Conservation (phyloP, 192 early-diverging fungal species). For the Chytriomyces hyalinus region DNA sequence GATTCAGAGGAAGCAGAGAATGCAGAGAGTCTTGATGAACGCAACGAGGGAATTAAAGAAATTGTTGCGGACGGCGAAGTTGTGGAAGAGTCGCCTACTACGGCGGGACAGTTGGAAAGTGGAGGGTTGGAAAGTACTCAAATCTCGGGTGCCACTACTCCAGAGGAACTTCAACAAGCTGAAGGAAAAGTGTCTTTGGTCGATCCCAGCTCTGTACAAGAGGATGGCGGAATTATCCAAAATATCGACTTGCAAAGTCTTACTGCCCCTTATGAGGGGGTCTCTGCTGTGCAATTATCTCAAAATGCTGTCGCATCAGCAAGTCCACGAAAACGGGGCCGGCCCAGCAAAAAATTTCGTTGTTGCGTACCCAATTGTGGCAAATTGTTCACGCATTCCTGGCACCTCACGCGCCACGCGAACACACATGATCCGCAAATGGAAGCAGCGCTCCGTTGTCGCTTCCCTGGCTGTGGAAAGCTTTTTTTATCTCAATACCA, state of each 20-base stretch:
- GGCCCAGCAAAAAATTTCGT: neutral
- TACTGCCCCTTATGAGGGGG: no score
- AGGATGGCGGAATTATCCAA: no score
- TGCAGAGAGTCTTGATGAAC: neutral
- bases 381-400: neutral
- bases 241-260: no score
- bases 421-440: neutral
- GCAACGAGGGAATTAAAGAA: neutral
- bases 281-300: no score
- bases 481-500: constrained; percentile 3
- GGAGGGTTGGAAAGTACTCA: neutral
- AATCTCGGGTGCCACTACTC: neutral
- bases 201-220: no score
- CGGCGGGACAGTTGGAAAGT: neutral
- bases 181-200: no score
- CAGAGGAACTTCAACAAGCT: neutral
- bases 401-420: constrained; percentile 4
- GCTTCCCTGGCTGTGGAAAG: neutral
- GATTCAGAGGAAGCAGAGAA: neutral
- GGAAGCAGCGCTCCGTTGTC: no score
- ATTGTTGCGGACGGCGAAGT: neutral
- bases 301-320: neutral
- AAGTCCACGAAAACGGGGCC: neutral
- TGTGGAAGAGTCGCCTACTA: neutral
- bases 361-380: constrained; percentile 1